Conservation (phyloP, 2,329 filamentous ascomycete genomes). For the Arthrobotrys pseudoclavata region DNA sequence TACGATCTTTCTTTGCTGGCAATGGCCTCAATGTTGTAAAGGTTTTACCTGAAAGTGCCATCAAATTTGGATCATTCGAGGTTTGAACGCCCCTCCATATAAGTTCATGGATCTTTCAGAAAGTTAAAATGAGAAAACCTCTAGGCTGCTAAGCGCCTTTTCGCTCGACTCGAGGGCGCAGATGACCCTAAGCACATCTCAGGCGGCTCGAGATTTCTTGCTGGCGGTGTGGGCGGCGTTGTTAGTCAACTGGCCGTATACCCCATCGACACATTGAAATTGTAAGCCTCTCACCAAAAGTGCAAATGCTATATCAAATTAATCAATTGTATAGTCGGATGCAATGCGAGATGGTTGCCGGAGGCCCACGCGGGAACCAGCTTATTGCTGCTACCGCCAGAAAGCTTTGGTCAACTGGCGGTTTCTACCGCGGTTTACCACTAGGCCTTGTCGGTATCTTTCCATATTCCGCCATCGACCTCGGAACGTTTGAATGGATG, state of each 20-base stretch:
- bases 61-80: constrained; percentile 98
- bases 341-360: constrained; percentile 93
- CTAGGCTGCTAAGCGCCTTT: constrained; percentile 84
- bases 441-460: constrained; percentile 98
- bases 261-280: constrained; percentile 86
- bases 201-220: constrained; percentile 87
- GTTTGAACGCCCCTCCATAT: constrained; percentile 66
- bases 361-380: constrained; percentile 83
- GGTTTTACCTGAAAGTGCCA: constrained; percentile 98
- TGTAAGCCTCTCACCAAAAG: constrained; percentile 65
- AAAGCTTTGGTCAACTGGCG: constrained; percentile 86
- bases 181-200: constrained; percentile 83
- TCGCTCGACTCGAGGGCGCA: constrained; percentile 89
- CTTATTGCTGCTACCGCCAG: constrained; percentile 84
- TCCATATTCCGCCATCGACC: constrained; percentile 95
- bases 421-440: constrained; percentile 91
- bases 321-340: constrained; percentile 71
- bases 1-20: constrained; percentile 92
- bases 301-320: neutral
- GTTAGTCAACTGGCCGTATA: constrained; percentile 97
- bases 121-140: constrained; percentile 44
- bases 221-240: constrained; percentile 92
- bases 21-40: constrained; percentile 97
- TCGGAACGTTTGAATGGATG: constrained; percentile 93
- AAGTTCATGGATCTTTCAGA: constrained; percentile 10